Evolutionary conservation across 352 stramenopile genomes (phyloP).

Genomic region (Pythium aquatile): DNA sequence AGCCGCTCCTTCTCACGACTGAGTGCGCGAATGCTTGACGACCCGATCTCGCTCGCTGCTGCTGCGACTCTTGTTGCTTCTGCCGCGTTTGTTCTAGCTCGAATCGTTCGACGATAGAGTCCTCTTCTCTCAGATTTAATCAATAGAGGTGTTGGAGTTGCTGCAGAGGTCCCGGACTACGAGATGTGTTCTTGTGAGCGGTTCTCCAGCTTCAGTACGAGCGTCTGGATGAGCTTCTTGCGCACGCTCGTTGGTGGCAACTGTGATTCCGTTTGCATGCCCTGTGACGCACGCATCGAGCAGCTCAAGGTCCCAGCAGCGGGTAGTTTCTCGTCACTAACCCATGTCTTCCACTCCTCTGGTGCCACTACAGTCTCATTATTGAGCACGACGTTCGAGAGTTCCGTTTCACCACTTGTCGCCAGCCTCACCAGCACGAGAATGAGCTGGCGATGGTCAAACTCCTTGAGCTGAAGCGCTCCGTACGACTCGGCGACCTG

Average conservation of each 20-base stretch:
- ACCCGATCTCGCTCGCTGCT: conserved; percentile 54
- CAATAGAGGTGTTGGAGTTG: neutral
- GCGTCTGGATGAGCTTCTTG: conserved; percentile 56
- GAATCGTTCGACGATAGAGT: conserved; percentile 33
- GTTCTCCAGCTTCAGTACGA: conserved; percentile 62
- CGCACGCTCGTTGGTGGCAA: conserved; percentile 44
- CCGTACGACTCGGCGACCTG: conserved; percentile 56
- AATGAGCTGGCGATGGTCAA: conserved; percentile 58
- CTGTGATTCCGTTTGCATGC: conserved; percentile 49
- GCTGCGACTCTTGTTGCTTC: conserved; percentile 52
- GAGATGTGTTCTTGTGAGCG: conserved; percentile 36
- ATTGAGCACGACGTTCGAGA: conserved; percentile 49
- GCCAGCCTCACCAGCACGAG: conserved; percentile 56
- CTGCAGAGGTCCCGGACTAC: neutral
- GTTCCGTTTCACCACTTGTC: conserved; percentile 39
- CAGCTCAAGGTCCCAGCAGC: conserved; percentile 42
- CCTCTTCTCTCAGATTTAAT: neutral
- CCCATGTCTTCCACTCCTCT: conserved; percentile 63
- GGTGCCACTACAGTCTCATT: conserved; percentile 34
- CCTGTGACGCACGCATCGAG: conserved; percentile 40
- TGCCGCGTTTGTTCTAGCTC: conserved; percentile 42
- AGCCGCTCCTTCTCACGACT: conserved; percentile 14
- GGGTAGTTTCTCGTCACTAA: conserved; percentile 52
- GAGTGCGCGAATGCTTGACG: conserved; percentile 31
- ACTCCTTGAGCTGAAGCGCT: conserved; percentile 40